Evolutionary conservation across 345 rosid genomes (phyloP).

Genomic region (Linum lewisii): DNA sequence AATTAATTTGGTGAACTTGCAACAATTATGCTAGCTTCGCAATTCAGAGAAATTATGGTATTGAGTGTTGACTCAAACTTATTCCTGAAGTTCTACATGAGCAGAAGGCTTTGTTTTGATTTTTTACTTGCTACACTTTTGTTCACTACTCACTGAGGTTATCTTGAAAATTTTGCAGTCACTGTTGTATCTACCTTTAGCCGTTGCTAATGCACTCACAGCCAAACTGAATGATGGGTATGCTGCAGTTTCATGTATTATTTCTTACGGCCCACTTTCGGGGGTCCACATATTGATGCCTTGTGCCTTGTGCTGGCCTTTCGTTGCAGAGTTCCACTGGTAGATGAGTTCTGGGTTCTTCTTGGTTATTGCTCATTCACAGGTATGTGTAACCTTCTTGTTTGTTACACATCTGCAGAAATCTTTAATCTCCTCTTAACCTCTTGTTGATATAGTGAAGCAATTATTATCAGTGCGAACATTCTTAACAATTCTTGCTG

Average conservation of each 20-base stretch:
- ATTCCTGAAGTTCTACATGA: too few species aligned
- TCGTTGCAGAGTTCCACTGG: constrained; percentile 68
- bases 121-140: neutral
- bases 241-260: constrained; percentile 17
- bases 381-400: constrained; percentile 26
- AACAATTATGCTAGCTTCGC: too few species aligned
- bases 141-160: constrained; percentile 8
- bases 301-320: constrained; percentile 7
- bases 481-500: neutral
- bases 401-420: neutral
- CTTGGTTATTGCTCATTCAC: constrained; percentile 84
- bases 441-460: neutral
- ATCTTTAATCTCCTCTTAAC: neutral
- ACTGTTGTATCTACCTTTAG: constrained; percentile 81
- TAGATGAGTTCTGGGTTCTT: constrained; percentile 87
- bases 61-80: too few species aligned
- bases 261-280: neutral
- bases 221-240: constrained; percentile 93
- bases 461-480: neutral
- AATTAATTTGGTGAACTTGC: too few species aligned
- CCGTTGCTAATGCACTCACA: constrained; percentile 86
- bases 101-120: too few species aligned
- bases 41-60: too few species aligned
- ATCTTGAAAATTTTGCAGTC: constrained; percentile 45
- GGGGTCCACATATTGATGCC: neutral